These are phyloP conservation scores for Theileria annulata DNA, from an alignment of 169 alveolate species.

Conservation along the genomic window DNA sequence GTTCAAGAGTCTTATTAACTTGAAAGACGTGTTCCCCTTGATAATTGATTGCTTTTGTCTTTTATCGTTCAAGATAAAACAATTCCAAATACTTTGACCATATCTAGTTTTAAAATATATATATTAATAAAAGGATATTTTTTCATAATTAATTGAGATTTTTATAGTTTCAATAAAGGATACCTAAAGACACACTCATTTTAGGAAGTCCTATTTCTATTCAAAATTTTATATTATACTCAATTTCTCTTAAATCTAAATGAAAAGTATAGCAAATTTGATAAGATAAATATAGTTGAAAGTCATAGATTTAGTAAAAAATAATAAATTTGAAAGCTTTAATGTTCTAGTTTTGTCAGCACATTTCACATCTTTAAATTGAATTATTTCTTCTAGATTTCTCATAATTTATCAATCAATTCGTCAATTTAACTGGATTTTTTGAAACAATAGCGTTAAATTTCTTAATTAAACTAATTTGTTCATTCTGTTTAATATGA, in stretches of 20 bases:
- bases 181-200: background rate
- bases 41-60: background rate
- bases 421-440: no score
- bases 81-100: background rate
- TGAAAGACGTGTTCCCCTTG: conserved; percentile 28
- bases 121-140: background rate
- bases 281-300: background rate
- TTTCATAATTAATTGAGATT: background rate
- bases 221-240: background rate
- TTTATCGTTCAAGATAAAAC: background rate
- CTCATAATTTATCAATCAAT: background rate
- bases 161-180: background rate
- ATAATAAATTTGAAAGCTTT: background rate
- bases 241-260: background rate
- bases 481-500: background rate
- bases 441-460: background rate
- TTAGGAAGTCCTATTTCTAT: background rate
- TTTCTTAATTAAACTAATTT: background rate
- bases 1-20: conserved; percentile 15
- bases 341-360: background rate
- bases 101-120: background rate
- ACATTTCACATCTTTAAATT: background rate
- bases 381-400: background rate
- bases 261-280: background rate
- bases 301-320: background rate